Evolutionary conservation across 2,329 filamentous ascomycete genomes (phyloP).

Genomic region (Aplosporella prunicola): DNA sequence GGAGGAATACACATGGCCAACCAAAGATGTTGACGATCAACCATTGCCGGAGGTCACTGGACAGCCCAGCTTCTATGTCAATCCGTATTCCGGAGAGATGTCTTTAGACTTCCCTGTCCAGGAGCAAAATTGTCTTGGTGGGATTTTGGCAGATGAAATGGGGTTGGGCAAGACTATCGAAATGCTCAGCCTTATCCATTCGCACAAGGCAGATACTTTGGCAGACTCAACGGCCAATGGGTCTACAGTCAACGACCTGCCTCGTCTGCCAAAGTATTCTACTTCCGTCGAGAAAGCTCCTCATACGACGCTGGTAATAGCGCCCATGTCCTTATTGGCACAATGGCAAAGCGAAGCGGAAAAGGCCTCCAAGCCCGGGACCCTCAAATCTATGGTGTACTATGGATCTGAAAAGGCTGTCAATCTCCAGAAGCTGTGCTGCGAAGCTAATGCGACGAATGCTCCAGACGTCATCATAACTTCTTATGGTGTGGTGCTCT

Average conservation of each 20-base stretch:
- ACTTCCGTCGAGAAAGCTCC: conserved; percentile 58
- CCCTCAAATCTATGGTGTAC: conserved; percentile 78
- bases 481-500: conserved; percentile 84
- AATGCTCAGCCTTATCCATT: conserved; percentile 89
- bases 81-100: conserved; percentile 91
- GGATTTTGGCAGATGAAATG: conserved; percentile 94
- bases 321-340: conserved; percentile 89
- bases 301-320: conserved; percentile 87
- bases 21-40: conserved; percentile 76
- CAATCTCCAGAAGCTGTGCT: conserved; percentile 72
- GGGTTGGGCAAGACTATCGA: conserved; percentile 97
- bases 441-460: conserved; percentile 58
- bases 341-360: conserved; percentile 96
- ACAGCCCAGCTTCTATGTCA: conserved; percentile 78
- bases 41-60: conserved; percentile 56
- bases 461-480: conserved; percentile 91
- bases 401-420: conserved; percentile 78
- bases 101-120: conserved; percentile 86
- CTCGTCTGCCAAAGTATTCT: conserved; percentile 50
- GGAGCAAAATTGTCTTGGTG: conserved; percentile 88
- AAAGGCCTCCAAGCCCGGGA: conserved; percentile 77
- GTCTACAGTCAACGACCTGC: conserved; percentile 50
- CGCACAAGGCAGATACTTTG: conserved; percentile 55
- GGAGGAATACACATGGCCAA: conserved; percentile 91
- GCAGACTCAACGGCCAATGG: conserved; percentile 17